Percentiles rank a stretch among this genome's conserved stretches.
These are phyloP conservation scores for Mortierella sp. DNA, from an alignment of 371 early-diverging fungal species.

Conservation along the genomic window DNA sequence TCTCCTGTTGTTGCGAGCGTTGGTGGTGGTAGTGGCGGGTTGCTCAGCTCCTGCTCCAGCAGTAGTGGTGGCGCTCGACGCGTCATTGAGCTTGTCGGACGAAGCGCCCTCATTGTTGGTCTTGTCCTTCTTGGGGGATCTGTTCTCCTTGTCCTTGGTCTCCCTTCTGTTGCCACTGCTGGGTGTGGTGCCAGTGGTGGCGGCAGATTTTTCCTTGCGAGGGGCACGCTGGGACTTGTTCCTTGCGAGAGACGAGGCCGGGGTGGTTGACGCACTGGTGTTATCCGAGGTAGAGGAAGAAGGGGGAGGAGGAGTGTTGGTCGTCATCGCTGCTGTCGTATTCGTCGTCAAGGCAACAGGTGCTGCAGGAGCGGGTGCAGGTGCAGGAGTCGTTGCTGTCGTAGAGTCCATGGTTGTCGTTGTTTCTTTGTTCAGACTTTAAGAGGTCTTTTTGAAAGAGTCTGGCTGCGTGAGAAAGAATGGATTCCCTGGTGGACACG, in stretches of 20 bases:
- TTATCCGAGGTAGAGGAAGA: slow-evolving; percentile 10
- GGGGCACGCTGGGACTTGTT: slow-evolving; percentile 24
- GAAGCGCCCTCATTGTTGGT: slow-evolving; percentile 3
- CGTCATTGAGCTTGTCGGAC: neutral
- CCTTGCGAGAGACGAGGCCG: neutral
- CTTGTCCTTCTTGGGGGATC: slow-evolving; percentile 22
- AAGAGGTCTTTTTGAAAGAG: neutral
- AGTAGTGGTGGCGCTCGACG: neutral
- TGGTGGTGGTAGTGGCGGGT: slow-evolving; percentile 7
- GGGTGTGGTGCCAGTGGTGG: neutral
- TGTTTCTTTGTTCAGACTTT: neutral
- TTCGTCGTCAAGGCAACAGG: neutral
- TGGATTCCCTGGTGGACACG: neutral
- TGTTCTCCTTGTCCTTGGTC: slow-evolving; percentile 23
- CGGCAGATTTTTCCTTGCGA: slow-evolving; percentile 8
- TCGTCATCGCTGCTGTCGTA: neutral
- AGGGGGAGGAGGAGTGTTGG: slow-evolving; percentile 2
- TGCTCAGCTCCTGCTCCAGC: neutral
- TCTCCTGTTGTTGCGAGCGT: slow-evolving; percentile 29
- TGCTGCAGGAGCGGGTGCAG: neutral
- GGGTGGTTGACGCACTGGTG: slow-evolving; percentile 9
- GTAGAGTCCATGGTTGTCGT: neutral
- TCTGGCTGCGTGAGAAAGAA: neutral
- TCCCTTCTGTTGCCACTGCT: slow-evolving; percentile 14
- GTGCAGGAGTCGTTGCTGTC: slow-evolving; percentile 20